phyloP scores from a whole-genome alignment of 2,329 filamentous ascomycete genomes.

The Trichophyton verrucosum region DNA sequence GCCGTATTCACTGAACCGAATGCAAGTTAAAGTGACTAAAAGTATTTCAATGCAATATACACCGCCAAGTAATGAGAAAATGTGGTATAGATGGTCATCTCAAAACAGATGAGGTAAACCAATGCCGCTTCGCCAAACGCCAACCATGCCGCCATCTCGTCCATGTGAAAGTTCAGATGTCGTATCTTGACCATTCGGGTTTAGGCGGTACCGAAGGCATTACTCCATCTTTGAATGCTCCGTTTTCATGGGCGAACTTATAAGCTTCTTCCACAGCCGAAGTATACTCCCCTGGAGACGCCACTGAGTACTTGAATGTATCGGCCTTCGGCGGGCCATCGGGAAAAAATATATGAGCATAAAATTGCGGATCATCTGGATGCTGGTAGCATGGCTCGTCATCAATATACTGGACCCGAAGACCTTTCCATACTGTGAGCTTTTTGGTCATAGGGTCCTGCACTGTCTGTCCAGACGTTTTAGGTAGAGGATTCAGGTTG shows the following conservation, averaged over 20 bases:
- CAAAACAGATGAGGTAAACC: not conserved
- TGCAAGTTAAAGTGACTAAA: not conserved
- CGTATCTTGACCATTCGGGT: constrained; percentile 61
- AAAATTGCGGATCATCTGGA: constrained; percentile 42
- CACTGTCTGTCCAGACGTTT: constrained; percentile 26
- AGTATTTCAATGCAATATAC: not conserved
- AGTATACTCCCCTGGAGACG: constrained; percentile 40
- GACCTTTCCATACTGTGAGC: constrained; percentile 51
- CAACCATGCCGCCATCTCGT: not conserved
- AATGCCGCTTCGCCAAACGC: not conserved
- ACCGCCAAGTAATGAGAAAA: not conserved
- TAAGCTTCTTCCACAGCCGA: constrained; percentile 49
- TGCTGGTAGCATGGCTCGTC: constrained; percentile 39
- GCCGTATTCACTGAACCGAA: not conserved
- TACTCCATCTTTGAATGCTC: constrained; percentile 54
- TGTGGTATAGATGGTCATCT: not conserved
- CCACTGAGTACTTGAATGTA: constrained; percentile 39
- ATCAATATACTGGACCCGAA: constrained; percentile 48
- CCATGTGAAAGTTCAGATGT: constrained; percentile 43
- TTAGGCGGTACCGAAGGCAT: constrained; percentile 70
- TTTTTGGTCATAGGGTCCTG: constrained; percentile 25
- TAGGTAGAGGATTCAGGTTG: constrained; percentile 13
- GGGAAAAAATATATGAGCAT: constrained; percentile 60
- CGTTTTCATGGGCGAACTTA: constrained; percentile 49
- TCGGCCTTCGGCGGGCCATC: constrained; percentile 48